Evolutionary conservation across 2,329 filamentous ascomycete species (phyloP).

Genomic region (Chlorencoelia australis): DNA sequence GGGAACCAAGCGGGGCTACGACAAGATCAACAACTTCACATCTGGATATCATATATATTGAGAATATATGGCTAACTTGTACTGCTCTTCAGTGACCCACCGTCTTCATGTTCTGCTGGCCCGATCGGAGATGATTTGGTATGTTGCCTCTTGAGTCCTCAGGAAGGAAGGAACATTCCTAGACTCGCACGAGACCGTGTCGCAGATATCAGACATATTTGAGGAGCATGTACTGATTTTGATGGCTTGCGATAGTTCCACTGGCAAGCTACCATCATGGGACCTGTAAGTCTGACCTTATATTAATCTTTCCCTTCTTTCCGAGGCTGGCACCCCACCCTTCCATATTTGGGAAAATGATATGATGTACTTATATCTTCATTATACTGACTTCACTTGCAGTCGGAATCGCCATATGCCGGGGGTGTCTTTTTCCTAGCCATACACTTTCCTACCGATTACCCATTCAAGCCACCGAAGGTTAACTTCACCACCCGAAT

Average conservation of each 20-base stretch:
- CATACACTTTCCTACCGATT: slow-evolving; percentile 99
- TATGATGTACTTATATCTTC: not conserved
- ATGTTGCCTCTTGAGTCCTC: slow-evolving; percentile 36
- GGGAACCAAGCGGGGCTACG: slow-evolving; percentile 25
- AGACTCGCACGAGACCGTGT: slow-evolving; percentile 18
- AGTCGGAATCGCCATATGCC: slow-evolving; percentile 95
- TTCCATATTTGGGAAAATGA: too few species aligned
- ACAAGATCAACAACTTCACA: slow-evolving; percentile 27
- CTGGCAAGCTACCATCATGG: slow-evolving; percentile 99
- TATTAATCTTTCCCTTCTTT: slow-evolving; percentile 8
- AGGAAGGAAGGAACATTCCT: slow-evolving; percentile 12
- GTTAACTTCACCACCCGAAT: slow-evolving; percentile 99
- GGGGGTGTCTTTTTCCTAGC: slow-evolving; percentile 98
- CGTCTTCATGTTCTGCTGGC: slow-evolving; percentile 96
- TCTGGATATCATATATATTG: slow-evolving; percentile 3
- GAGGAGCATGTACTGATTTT: slow-evolving; percentile 25
- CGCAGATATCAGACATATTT: not conserved
- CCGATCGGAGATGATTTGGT: slow-evolving; percentile 97
- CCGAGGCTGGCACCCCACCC: slow-evolving; percentile 1
- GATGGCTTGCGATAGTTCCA: slow-evolving; percentile 60
- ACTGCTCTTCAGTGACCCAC: slow-evolving; percentile 65
- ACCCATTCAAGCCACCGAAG: slow-evolving; percentile 99
- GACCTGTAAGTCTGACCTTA: slow-evolving; percentile 63
- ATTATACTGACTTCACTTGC: slow-evolving; percentile 17
- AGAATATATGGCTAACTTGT: slow-evolving; percentile 16